These are phyloP conservation scores for Graphilbum sp. DNA, from an alignment of 2,329 filamentous ascomycete genomes.

Conservation along the genomic window DNA sequence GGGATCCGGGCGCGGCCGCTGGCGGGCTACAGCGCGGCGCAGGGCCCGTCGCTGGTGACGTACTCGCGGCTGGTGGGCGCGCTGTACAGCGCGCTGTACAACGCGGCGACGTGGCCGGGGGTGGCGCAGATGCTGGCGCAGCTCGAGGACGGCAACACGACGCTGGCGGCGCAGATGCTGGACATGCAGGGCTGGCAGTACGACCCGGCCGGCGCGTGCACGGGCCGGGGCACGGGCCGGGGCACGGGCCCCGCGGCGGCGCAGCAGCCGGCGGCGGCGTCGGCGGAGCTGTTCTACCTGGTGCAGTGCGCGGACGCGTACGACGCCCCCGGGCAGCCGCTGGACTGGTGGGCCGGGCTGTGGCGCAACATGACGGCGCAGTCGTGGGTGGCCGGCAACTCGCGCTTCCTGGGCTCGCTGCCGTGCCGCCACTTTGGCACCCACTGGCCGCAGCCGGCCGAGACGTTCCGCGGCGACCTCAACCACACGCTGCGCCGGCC, in stretches of 20 bases:
- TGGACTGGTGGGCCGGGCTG: conserved; percentile 28
- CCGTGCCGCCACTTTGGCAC: conserved; percentile 28
- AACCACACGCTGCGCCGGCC: conserved; percentile 26
- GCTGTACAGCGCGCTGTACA: conserved; percentile 27
- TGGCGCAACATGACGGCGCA: conserved; percentile 29
- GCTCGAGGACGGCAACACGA: conserved; percentile 27
- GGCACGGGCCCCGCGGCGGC: too few relatives aligned
- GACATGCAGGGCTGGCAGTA: conserved; percentile 23
- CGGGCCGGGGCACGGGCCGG: background rate
- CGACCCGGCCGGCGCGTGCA: conserved; percentile 18
- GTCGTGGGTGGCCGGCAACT: conserved; percentile 30
- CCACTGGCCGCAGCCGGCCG: conserved; percentile 28
- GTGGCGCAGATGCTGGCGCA: conserved; percentile 24
- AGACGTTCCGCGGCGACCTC: conserved; percentile 29
- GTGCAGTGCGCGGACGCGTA: conserved; percentile 31
- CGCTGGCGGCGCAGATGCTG: conserved; percentile 21
- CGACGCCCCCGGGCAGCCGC: conserved; percentile 22
- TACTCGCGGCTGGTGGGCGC: conserved; percentile 23
- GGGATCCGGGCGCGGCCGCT: conserved; percentile 22
- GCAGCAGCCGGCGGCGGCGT: background rate
- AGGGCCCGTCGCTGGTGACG: conserved; percentile 27
- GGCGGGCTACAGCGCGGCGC: conserved; percentile 19
- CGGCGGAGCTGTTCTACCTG: conserved; percentile 19
- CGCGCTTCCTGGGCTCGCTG: conserved; percentile 22
- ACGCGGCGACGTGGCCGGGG: conserved; percentile 24